Base-by-base conservation (phyloP, 305 asterid genomes). In the Rubia peregrina region DNA sequence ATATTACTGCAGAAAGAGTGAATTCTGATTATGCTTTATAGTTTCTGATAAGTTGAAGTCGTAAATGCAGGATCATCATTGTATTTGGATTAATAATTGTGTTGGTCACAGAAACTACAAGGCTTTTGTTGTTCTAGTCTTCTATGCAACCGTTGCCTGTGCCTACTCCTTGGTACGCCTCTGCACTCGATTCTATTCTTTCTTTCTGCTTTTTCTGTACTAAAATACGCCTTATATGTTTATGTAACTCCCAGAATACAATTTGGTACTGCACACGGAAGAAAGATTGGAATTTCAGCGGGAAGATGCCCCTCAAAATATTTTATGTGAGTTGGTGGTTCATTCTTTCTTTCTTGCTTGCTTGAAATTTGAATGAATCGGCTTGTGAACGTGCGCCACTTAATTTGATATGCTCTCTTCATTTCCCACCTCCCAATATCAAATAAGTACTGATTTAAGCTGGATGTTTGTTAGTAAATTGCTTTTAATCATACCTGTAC, bases 1-100 rank as follows among this genome's bases (percentile, higher is more conserved):
- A 16, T 38, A 6, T 51, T 51, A 40, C 8, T 16, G 10, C 49
- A 6, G 26, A 19, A 36, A 3, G 61, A 60, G 7, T 55, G 26
- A 13, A 33, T 65, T 13, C 42, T 41, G 19, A 24, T 41, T 40
- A 5, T 69, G 42, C 17, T 63, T 19, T 40, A 48, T 74, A 65
- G 64, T 26, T 30, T 65, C 64, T 66, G 57, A 42, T 14, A 14
- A 68, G 17, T 73, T 62, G 46, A 74, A 68, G 40, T 55, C 17
- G 49, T 40, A 69, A 69, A 26, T 42, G 76, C 87, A 94, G 99
- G 99, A 94, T 84, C 99, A 94, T 84, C 99, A 91, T 76, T 94
- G 99, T 79, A 62, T 80, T 43, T 94, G 96, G 99, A 84, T 94
- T 74, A 94, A 88, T 78, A 94, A 94, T 80, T 94, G 98, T 76